Evolutionary conservation across 2,329 filamentous ascomycete genomes (phyloP).

Genomic region (Colletotrichum nymphaeae): DNA sequence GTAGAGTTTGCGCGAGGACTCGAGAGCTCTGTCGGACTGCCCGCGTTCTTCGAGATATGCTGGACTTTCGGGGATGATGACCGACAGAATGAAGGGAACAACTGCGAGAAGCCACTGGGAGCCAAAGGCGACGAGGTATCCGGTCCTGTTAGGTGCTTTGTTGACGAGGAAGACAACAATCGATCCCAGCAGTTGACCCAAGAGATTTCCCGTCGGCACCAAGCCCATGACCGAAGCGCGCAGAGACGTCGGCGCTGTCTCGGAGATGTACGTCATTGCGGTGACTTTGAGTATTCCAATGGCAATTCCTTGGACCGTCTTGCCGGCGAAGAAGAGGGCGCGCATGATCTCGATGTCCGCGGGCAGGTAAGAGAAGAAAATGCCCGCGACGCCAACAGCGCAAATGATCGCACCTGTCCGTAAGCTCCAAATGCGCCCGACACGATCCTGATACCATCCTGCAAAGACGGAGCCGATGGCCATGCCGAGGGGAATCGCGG

Average conservation of each 20-base stretch:
- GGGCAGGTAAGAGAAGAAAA: conserved; percentile 43
- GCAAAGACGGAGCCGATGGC: conserved; percentile 41
- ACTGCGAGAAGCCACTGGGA: conserved; percentile 41
- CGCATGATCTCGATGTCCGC: conserved; percentile 33
- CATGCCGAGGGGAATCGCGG: conserved; percentile 39
- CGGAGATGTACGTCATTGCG: conserved; percentile 52
- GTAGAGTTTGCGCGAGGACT: conserved; percentile 37
- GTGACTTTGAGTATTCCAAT: conserved; percentile 42
- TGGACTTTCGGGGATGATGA: conserved; percentile 43
- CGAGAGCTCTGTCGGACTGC: conserved; percentile 34
- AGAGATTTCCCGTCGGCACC: conserved; percentile 41
- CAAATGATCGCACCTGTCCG: conserved; percentile 41
- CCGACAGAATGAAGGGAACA: conserved; percentile 38
- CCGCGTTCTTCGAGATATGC: conserved; percentile 39
- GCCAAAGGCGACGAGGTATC: conserved; percentile 41
- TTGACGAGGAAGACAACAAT: conserved; percentile 41
- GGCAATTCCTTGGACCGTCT: conserved; percentile 42
- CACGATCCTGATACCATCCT: conserved; percentile 43
- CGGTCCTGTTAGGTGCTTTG: conserved; percentile 30
- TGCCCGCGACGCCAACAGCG: conserved; percentile 38
- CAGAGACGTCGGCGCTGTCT: conserved; percentile 42
- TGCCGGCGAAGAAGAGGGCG: conserved; percentile 40
- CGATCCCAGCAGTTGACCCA: conserved; percentile 42
- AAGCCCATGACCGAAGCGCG: conserved; percentile 44
- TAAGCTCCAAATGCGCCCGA: conserved; percentile 42